Evolutionary conservation across 805 yeast species (phyloP).

Genomic region (Candida pseudofarinosa): DNA sequence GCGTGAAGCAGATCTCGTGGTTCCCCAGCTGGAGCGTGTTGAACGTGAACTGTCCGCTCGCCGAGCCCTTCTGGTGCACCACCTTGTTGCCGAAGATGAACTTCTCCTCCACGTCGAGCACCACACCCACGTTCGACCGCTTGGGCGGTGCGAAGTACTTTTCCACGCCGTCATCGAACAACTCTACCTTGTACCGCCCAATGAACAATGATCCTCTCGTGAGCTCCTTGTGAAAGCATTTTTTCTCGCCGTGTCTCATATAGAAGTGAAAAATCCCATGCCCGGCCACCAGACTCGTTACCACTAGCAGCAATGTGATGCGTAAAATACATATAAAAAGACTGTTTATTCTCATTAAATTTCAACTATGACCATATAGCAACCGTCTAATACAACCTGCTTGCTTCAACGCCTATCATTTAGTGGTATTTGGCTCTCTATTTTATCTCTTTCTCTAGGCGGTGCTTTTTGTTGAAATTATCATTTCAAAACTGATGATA

Average conservation of each 20-base stretch:
- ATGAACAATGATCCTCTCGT: conserved; percentile 46
- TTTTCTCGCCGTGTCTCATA: conserved; percentile 46
- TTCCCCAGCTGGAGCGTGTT: conserved; percentile 22
- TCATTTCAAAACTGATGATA: too few relatives aligned
- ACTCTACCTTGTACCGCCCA: conserved; percentile 48
- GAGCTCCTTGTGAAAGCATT: conserved; percentile 56
- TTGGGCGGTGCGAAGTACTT: conserved; percentile 27
- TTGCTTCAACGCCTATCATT: background rate
- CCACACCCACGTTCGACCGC: conserved; percentile 23
- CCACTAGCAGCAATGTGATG: background rate
- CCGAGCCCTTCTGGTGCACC: conserved; percentile 21
- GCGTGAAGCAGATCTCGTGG: conserved; percentile 24
- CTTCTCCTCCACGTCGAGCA: conserved; percentile 46
- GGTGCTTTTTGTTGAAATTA: too few relatives aligned
- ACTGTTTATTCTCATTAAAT: background rate
- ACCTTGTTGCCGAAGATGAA: conserved; percentile 18
- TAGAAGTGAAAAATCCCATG: conserved; percentile 41
- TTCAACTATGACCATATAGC: background rate
- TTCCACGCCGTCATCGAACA: conserved; percentile 32
- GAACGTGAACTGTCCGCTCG: conserved; percentile 24
- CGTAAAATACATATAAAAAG: background rate
- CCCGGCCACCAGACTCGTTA: background rate
- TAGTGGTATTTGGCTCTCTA: background rate
- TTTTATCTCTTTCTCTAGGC: too few relatives aligned
- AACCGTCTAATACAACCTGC: background rate